phyloP scores from a whole-genome alignment of 2,329 filamentous ascomycete genomes.

The Aphanoascus verrucosus region DNA sequence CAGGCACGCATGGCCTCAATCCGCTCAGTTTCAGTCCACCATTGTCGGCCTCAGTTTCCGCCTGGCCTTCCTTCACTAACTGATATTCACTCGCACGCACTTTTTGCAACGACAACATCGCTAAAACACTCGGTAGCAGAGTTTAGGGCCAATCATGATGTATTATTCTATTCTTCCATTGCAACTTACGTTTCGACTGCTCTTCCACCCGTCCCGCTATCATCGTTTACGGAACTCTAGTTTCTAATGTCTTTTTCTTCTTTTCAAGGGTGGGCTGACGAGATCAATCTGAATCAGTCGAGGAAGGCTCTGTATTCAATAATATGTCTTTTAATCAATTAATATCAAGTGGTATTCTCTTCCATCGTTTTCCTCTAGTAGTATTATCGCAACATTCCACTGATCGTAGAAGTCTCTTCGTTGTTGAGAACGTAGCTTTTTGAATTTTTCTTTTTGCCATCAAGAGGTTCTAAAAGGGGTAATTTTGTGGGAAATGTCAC shows the following conservation, averaged over 20 bases:
- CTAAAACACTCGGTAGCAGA: too few relatives aligned
- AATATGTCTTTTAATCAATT: background rate
- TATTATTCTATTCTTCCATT: too few relatives aligned
- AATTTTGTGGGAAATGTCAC: background rate
- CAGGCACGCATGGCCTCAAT: background rate
- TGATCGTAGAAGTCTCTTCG: slow-evolving; percentile 18
- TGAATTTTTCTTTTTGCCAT: background rate
- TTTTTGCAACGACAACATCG: too few relatives aligned
- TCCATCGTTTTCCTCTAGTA: background rate
- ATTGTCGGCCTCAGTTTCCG: background rate
- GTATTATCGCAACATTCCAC: background rate
- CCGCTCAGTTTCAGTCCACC: background rate
- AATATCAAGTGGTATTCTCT: background rate
- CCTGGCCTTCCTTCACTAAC: background rate
- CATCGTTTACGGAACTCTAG: too few relatives aligned
- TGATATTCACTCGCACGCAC: too few relatives aligned
- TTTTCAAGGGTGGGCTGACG: too few relatives aligned
- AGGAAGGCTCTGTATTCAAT: background rate
- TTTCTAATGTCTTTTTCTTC: too few relatives aligned
- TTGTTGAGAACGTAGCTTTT: slow-evolving; percentile 27
- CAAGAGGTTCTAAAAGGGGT: too few relatives aligned
- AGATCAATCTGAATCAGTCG: too few relatives aligned
- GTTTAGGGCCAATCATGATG: too few relatives aligned
- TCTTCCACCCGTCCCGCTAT: too few relatives aligned
- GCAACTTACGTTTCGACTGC: too few relatives aligned